These are phyloP conservation scores for Diospyros lotus DNA, from an alignment of 148 eudicot species.

Conservation along the genomic window DNA sequence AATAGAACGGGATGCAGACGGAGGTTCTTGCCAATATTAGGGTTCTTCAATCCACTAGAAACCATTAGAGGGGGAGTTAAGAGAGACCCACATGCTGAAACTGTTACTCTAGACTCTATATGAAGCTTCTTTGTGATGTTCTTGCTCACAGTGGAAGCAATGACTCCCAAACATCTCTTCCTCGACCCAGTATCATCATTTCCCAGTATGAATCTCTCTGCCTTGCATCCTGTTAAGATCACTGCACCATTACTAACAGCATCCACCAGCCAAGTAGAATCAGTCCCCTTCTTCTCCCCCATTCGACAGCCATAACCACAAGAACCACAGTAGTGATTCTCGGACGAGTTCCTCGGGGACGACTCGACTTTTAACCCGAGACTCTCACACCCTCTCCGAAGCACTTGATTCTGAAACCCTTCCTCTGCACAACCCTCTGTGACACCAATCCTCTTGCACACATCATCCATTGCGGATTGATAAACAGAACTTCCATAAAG, in stretches of 20 bases:
- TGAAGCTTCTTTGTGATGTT: constrained; percentile 48
- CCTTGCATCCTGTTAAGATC: constrained; percentile 62
- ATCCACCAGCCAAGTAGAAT: constrained; percentile 78
- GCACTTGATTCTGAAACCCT: constrained; percentile 69
- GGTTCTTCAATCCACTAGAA: constrained; percentile 62
- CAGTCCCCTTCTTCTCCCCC: constrained; percentile 83
- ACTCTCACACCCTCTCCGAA: constrained; percentile 68
- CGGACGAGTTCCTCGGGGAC: constrained; percentile 55
- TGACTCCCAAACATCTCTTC: constrained; percentile 57
- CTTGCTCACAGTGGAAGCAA: constrained; percentile 33
- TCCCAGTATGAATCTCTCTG: constrained; percentile 45
- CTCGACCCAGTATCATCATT: constrained; percentile 17
- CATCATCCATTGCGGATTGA: constrained; percentile 63
- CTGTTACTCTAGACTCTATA: constrained; percentile 56
- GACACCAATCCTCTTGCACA: constrained; percentile 67
- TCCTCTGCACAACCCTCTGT: constrained; percentile 46
- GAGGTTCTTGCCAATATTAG: constrained; percentile 66
- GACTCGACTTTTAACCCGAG: constrained; percentile 60
- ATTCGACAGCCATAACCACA: constrained; percentile 72
- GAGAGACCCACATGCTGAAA: constrained; percentile 76
- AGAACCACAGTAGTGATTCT: constrained; percentile 76
- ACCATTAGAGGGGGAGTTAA: constrained; percentile 71
- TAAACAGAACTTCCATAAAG: constrained; percentile 50
- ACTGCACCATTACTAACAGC: constrained; percentile 61
- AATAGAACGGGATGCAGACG: constrained; percentile 68